A percentile compares a stretch with the other conserved stretches of the same genome.
These are phyloP conservation scores for Earliella scabrosa DNA, from an alignment of 1,284 basidiomycete species.

Conservation along the genomic window DNA sequence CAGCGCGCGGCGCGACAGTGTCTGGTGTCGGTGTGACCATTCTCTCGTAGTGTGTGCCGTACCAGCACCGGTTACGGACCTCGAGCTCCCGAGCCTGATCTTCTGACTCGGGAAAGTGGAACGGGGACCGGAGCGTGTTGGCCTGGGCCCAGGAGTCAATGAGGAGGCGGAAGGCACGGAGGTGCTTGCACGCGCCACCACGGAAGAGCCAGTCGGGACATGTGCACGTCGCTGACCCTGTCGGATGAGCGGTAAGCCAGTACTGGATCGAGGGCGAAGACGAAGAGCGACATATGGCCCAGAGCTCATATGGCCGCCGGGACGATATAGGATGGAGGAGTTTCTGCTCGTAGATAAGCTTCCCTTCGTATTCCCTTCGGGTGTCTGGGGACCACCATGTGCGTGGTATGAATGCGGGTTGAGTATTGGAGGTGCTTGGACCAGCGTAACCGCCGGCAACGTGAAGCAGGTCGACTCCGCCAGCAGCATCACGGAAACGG, in stretches of 20 bases:
- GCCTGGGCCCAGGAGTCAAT: neutral
- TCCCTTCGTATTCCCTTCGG: neutral
- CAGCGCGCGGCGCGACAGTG: no score
- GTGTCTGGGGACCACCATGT: neutral
- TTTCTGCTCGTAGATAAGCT: neutral
- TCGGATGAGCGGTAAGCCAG: neutral
- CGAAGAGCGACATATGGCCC: neutral
- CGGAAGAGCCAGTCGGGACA: constrained; percentile 31
- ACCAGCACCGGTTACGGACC: no score
- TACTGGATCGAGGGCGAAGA: constrained; percentile 7
- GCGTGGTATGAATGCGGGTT: neutral
- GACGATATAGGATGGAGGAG: neutral
- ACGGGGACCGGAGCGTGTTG: no score
- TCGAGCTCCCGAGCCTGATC: no score
- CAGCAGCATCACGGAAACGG: neutral
- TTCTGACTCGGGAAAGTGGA: no score
- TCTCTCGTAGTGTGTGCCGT: no score
- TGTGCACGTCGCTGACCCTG: constrained; percentile 19
- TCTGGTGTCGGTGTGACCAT: no score
- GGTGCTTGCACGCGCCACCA: constrained; percentile 38
- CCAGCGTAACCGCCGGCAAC: no score
- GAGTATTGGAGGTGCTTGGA: no score
- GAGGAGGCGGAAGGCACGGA: constrained; percentile 23
- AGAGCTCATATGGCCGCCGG: neutral
- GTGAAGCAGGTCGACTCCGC: no score